These are phyloP conservation scores for Mycena citricolor DNA, from an alignment of 1,284 basidiomycete species.

Conservation along the genomic window DNA sequence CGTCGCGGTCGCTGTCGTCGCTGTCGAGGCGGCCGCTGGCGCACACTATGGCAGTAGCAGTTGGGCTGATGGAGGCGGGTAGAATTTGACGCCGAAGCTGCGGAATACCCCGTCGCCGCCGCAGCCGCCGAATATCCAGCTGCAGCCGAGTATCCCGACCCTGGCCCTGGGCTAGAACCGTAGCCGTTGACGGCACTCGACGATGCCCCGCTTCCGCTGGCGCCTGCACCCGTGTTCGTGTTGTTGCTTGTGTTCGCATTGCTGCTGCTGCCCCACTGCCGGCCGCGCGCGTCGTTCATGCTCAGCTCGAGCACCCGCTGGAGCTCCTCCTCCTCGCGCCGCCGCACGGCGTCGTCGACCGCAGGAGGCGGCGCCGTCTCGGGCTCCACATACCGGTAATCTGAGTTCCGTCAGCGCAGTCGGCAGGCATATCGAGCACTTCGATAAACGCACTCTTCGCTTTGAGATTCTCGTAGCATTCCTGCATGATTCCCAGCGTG, in stretches of 20 bases:
- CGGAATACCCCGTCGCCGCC: too few species aligned
- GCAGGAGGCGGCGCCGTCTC: conserved; percentile 65
- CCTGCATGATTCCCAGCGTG: conserved; percentile 87
- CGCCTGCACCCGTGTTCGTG: too few species aligned
- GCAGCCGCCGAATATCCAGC: too few species aligned
- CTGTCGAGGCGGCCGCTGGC: conserved; percentile 30
- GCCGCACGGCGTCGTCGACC: conserved; percentile 76
- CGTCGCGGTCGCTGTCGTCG: conserved; percentile 4
- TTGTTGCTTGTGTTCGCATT: too few species aligned
- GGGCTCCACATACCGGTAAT: conserved; percentile 69
- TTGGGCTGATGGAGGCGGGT: conserved; percentile 24
- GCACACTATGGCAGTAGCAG: conserved; percentile 27
- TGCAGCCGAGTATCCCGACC: too few species aligned
- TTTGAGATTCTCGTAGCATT: conserved; percentile 83
- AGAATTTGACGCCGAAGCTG: too few species aligned
- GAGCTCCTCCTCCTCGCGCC: conserved; percentile 90
- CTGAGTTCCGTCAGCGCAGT: too few species aligned
- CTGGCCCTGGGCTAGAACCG: too few species aligned
- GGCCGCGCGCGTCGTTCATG: conserved; percentile 84
- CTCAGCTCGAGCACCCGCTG: conserved; percentile 88
- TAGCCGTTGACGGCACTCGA: too few species aligned
- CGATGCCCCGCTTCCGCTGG: too few species aligned
- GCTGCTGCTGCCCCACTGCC: too few species aligned
- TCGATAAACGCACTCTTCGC: conserved; percentile 66
- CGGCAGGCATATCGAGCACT: background rate